These are phyloP conservation scores for Salinomyces thailandicus DNA, from an alignment of 2,329 filamentous ascomycete species.

Conservation along the genomic window DNA sequence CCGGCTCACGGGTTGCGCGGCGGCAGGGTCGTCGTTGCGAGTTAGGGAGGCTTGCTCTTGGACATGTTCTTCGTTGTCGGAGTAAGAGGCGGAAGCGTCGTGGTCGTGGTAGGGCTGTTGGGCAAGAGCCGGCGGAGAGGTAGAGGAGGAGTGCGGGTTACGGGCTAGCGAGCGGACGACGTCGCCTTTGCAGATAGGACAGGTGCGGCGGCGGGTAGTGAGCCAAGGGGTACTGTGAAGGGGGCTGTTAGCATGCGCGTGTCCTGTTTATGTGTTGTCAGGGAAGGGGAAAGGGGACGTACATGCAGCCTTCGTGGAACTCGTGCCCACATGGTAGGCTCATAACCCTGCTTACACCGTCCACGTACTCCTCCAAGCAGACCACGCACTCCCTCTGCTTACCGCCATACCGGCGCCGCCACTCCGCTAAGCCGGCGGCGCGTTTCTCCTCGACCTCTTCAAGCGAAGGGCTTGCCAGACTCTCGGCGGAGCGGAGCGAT, in stretches of 20 bases:
- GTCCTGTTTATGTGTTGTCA: no score
- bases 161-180: conserved; percentile 52
- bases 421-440: conserved; percentile 39
- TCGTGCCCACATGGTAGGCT: conserved; percentile 94
- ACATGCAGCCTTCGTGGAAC: conserved; percentile 98
- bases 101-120: conserved; percentile 10
- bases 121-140: conserved; percentile 9
- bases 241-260: no score
- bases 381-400: conserved; percentile 84
- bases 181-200: conserved; percentile 96
- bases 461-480: conserved; percentile 17
- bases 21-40: conserved; percentile 21
- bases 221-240: conserved; percentile 80
- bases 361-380: conserved; percentile 90
- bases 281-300: conserved; percentile 39
- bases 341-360: conserved; percentile 92
- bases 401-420: conserved; percentile 50
- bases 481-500: conserved; percentile 17
- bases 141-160: conserved; percentile 3
- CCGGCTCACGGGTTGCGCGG: conserved; percentile 22
- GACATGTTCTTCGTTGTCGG: conserved; percentile 21
- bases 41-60: conserved; percentile 24
- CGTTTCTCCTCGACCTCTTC: conserved; percentile 43
- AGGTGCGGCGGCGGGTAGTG: conserved; percentile 89
- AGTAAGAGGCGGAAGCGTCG: conserved; percentile 7